Conservation (phyloP, 768 basidiomycete species). For the Roridomyces roridus region DNA sequence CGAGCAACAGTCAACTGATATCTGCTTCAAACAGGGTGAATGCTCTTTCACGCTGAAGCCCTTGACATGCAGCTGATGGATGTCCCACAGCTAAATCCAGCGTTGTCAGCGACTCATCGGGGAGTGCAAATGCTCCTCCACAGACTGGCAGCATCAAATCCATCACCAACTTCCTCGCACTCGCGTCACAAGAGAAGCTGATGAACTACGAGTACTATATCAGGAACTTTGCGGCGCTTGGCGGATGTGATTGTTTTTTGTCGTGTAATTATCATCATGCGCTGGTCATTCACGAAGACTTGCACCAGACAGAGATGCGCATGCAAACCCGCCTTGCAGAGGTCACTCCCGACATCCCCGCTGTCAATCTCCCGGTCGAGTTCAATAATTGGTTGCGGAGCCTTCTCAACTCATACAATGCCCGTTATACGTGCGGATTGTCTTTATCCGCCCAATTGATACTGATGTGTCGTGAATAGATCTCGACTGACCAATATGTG, state of each 20-base stretch:
- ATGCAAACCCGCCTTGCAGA: slow-evolving; percentile 2
- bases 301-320: not conserved
- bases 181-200: not conserved
- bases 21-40: too few relatives aligned
- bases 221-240: slow-evolving; percentile 5
- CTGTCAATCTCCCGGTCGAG: not conserved
- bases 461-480: slow-evolving; percentile 1
- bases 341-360: not conserved
- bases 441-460: not conserved
- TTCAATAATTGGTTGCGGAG: slow-evolving; percentile 2
- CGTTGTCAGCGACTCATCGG: not conserved
- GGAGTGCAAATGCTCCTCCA: not conserved
- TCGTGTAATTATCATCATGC: too few relatives aligned
- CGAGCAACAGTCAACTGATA: too few relatives aligned
- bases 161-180: not conserved
- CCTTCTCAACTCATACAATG: too few relatives aligned
- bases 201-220: slow-evolving; percentile 4
- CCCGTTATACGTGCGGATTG: not conserved
- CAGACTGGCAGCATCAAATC: not conserved
- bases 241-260: not conserved
- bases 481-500: too few relatives aligned
- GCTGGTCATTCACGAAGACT: too few relatives aligned
- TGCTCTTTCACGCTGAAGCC: too few relatives aligned
- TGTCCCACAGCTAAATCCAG: slow-evolving; percentile 13
- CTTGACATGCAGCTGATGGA: too few relatives aligned